Conservation (phyloP, 2,329 filamentous ascomycete genomes). For the Colletotrichum navitas region DNA sequence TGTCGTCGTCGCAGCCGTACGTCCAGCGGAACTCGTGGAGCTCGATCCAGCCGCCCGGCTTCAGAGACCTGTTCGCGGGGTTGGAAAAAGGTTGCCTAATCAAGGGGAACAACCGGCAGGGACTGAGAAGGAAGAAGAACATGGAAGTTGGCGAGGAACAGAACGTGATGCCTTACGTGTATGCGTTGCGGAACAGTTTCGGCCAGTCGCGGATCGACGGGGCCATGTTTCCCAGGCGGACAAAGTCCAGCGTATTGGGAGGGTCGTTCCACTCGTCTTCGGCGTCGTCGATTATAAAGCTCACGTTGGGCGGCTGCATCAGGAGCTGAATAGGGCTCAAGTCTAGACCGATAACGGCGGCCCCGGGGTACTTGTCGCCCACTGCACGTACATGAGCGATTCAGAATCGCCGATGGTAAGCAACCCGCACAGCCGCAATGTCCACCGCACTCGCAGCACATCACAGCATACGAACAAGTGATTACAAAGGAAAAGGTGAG, state of each 20-base stretch:
- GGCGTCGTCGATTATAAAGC: conserved; percentile 78
- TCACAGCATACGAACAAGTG: neutral
- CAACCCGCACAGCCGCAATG: neutral
- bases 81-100: conserved; percentile 59
- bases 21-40: conserved; percentile 61
- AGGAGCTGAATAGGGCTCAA: conserved; percentile 76
- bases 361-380: conserved; percentile 70
- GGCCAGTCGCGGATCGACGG: conserved; percentile 57
- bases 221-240: conserved; percentile 70
- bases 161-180: conserved; percentile 54
- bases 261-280: conserved; percentile 59
- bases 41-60: conserved; percentile 67
- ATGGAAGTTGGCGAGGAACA: neutral
- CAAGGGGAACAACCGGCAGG: conserved; percentile 51
- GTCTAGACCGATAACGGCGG: conserved; percentile 73
- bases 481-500: neutral
- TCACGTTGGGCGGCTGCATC: conserved; percentile 77
- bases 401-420: neutral
- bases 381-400: conserved; percentile 60
- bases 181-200: conserved; percentile 67
- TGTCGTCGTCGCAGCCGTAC: conserved; percentile 61
- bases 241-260: conserved; percentile 64
- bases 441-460: neutral
- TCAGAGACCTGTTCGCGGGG: conserved; percentile 59
- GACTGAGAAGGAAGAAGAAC: conserved; percentile 57